Base-by-base conservation (phyloP, 192 early-diverging fungal genomes). In the Entophlyctis helioformis region DNA sequence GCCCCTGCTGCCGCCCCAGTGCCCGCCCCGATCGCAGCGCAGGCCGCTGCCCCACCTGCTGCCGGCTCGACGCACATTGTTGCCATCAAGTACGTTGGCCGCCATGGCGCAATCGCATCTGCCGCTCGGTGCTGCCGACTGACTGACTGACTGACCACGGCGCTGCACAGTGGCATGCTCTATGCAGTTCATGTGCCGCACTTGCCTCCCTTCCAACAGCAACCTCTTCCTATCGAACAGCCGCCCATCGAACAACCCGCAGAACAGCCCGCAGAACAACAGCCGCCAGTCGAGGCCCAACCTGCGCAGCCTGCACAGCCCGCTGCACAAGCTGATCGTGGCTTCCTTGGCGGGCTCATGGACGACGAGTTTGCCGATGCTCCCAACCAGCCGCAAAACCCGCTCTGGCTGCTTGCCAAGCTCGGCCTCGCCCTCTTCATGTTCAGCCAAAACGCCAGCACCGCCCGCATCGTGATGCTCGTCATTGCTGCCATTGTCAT, bases 401-500 rank as follows among this genome's bases (percentile, higher is more conserved):
- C 72, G 0, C 48, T 81, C 11, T 81, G 74, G 76, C 42, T 83
- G 20, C 53, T 73, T 32, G 35, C 80, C 48, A 83, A 83, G 48
- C 46, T 83, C 22, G 51, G 66, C 2, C 71, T 83, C 36, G 42
- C 72, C 13, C 42, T 83, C 22, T 81, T 70, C 42, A 48, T 83
- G 8, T 73, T 80, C 39, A 64, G 69, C 2, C 76, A 78, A 29
- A 72, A 81, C 32, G 78, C 76, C 15, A 73, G 70, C 40, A 43
- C 71, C 24, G 66, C 68, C 18, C 57, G 72, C 31, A 62, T 83
- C 23, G 48, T 81, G 8, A 42, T 80, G 0, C 54, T 83, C 22
- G 62, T 80, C 49, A 36, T 71, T 32, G 53, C 57, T 9, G 76
- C 79, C 0, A 35, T 81, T 3, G 63, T 72, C 11, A 64, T 80